These are phyloP conservation scores for Batrachochytrium dendrobatidis DNA, from an alignment of 371 early-diverging fungal genomes.

Conservation along the genomic window DNA sequence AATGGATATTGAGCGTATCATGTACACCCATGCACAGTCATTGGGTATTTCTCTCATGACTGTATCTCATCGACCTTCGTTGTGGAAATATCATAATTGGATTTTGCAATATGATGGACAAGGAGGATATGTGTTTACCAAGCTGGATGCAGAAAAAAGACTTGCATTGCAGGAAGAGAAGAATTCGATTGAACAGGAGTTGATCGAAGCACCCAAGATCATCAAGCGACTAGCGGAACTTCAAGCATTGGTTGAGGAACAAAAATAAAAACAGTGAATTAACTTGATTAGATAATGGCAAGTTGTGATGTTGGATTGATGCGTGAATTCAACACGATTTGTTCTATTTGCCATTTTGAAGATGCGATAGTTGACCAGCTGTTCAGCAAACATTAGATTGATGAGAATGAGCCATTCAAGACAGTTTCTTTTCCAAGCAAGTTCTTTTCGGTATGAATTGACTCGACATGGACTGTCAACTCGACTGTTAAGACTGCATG, in stretches of 20 bases:
- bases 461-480: too few relatives aligned
- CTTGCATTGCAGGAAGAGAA: constrained; percentile 80
- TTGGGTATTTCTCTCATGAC: constrained; percentile 79
- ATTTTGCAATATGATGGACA: constrained; percentile 61
- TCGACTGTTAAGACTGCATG: too few relatives aligned
- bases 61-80: constrained; percentile 79
- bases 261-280: too few relatives aligned
- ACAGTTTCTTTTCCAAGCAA: too few relatives aligned
- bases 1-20: constrained; percentile 80
- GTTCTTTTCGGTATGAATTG: too few relatives aligned
- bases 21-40: constrained; percentile 83
- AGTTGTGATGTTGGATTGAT: too few relatives aligned
- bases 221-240: constrained; percentile 61
- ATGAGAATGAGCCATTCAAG: too few relatives aligned
- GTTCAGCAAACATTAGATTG: too few relatives aligned
- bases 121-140: constrained; percentile 72
- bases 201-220: constrained; percentile 60
- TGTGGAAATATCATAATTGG: constrained; percentile 82
- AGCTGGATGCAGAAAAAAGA: constrained; percentile 76
- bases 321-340: too few relatives aligned
- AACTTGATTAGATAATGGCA: too few relatives aligned
- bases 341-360: too few relatives aligned
- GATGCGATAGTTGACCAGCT: too few relatives aligned
- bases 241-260: constrained; percentile 13
- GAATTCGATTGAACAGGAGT: constrained; percentile 58